Evolutionary conservation across 2,329 filamentous ascomycete species (phyloP).

Genomic region (Neofusicoccum cordaticola): DNA sequence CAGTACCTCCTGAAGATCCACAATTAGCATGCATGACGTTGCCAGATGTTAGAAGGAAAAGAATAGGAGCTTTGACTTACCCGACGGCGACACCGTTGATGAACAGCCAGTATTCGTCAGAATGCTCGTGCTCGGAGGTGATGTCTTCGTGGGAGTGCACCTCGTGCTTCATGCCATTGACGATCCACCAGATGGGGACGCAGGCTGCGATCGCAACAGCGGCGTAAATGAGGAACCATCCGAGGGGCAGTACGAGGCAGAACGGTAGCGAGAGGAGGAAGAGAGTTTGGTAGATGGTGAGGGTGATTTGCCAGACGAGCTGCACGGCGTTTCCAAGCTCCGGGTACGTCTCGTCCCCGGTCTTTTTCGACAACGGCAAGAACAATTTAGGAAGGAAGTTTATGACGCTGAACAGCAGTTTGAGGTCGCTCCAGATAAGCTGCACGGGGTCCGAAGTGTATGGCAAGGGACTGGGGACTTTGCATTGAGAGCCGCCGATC

Average conservation of each 20-base stretch:
- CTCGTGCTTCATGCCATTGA: slow-evolving; percentile 33
- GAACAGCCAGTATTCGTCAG: slow-evolving; percentile 74
- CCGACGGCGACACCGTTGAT: slow-evolving; percentile 68
- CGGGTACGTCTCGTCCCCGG: slow-evolving; percentile 60
- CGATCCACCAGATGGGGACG: slow-evolving; percentile 27
- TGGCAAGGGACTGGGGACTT: slow-evolving; percentile 19
- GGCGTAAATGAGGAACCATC: slow-evolving; percentile 29
- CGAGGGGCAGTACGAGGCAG: slow-evolving; percentile 45
- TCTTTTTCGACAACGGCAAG: slow-evolving; percentile 20
- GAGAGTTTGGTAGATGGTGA: slow-evolving; percentile 57
- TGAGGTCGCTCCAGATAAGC: slow-evolving; percentile 24
- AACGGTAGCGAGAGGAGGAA: slow-evolving; percentile 61
- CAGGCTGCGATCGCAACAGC: slow-evolving; percentile 29
- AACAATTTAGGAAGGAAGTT: slow-evolving; percentile 23
- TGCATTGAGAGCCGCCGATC: slow-evolving; percentile 3
- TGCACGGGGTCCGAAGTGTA: slow-evolving; percentile 26
- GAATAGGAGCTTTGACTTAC: slow-evolving; percentile 39
- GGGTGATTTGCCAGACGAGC: slow-evolving; percentile 56
- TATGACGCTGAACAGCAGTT: slow-evolving; percentile 21
- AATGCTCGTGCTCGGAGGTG: slow-evolving; percentile 32
- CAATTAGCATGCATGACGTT: slow-evolving; percentile 18
- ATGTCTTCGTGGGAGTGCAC: slow-evolving; percentile 58
- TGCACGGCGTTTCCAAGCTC: slow-evolving; percentile 57
- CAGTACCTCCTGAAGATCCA: slow-evolving; percentile 23
- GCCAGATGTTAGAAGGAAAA: neutral